Percentiles rank a stretch among this genome's conserved stretches.
These are phyloP conservation scores for Salix brachista DNA, from an alignment of 345 rosid genomes.

Conservation along the genomic window DNA sequence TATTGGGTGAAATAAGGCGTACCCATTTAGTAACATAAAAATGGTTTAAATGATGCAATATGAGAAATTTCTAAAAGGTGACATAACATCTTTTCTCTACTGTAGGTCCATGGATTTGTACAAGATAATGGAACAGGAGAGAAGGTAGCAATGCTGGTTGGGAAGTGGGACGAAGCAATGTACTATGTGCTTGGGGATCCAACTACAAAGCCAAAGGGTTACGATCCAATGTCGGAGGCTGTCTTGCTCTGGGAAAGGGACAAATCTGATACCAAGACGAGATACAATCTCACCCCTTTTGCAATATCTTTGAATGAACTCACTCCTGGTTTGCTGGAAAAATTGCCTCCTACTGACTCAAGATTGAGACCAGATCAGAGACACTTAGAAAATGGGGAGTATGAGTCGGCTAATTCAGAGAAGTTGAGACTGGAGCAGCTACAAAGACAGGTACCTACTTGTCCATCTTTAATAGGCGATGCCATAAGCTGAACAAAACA, in stretches of 20 bases:
- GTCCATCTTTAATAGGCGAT: neutral
- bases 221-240: slow-evolving; percentile 96
- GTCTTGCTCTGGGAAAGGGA: slow-evolving; percentile 92
- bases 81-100: neutral
- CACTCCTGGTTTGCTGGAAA: slow-evolving; percentile 66
- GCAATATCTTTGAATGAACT: slow-evolving; percentile 89
- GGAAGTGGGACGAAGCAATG: slow-evolving; percentile 99
- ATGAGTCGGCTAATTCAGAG: slow-evolving; percentile 88
- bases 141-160: slow-evolving; percentile 91
- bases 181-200: slow-evolving; percentile 92
- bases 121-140: slow-evolving; percentile 93
- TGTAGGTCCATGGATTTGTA: slow-evolving; percentile 95
- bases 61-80: neutral
- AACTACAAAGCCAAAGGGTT: slow-evolving; percentile 81
- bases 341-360: slow-evolving; percentile 93
- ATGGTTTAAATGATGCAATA: neutral
- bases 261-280: slow-evolving; percentile 66
- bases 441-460: slow-evolving; percentile 78
- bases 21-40: neutral
- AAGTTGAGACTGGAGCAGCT: slow-evolving; percentile 90
- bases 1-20: neutral
- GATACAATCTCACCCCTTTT: slow-evolving; percentile 90
- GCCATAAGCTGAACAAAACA: neutral
- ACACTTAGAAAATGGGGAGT: slow-evolving; percentile 89
- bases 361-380: slow-evolving; percentile 97